Evolutionary conservation across 148 eudicot species (phyloP).

Genomic region (Camellia granthamiana): DNA sequence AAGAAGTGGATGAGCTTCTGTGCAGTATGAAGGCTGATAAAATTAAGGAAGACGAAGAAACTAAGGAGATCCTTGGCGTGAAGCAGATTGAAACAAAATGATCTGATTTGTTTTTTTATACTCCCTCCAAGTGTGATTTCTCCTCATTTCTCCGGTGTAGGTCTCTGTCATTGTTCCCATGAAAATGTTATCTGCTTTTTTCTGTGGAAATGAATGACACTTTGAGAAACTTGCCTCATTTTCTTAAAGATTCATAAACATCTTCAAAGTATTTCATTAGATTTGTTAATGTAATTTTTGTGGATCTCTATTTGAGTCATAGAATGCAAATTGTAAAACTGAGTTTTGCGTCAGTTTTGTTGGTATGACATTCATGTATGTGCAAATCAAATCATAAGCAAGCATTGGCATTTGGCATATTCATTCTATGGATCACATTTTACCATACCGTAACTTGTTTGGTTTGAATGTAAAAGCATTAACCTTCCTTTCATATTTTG

Average conservation of each 20-base stretch:
- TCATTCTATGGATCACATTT: neutral
- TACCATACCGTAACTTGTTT: neutral
- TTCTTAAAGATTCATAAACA: neutral
- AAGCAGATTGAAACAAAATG: constrained; percentile 16
- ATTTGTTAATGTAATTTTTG: neutral
- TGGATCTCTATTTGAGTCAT: too few species aligned
- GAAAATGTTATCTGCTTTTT: neutral
- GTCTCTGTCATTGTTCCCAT: neutral
- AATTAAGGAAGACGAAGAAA: constrained; percentile 43
- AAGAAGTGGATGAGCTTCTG: constrained; percentile 42
- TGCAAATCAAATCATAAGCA: neutral
- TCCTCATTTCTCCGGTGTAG: neutral
- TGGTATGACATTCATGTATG: too few species aligned
- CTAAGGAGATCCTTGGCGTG: constrained; percentile 40
- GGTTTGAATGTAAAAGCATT: neutral
- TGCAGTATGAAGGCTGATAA: constrained; percentile 55
- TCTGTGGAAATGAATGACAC: neutral
- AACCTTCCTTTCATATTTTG: too few species aligned
- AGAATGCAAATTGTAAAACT: too few species aligned
- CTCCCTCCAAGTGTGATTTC: neutral
- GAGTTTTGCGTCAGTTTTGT: too few species aligned
- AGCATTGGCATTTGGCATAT: neutral
- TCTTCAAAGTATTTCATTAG: neutral
- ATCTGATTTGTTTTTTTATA: neutral
- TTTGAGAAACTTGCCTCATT: neutral